Evolutionary conservation across 2,329 filamentous ascomycete species (phyloP), one percentile per base, ranked within the genome.

Genomic region (Verruconis gallopava): DNA sequence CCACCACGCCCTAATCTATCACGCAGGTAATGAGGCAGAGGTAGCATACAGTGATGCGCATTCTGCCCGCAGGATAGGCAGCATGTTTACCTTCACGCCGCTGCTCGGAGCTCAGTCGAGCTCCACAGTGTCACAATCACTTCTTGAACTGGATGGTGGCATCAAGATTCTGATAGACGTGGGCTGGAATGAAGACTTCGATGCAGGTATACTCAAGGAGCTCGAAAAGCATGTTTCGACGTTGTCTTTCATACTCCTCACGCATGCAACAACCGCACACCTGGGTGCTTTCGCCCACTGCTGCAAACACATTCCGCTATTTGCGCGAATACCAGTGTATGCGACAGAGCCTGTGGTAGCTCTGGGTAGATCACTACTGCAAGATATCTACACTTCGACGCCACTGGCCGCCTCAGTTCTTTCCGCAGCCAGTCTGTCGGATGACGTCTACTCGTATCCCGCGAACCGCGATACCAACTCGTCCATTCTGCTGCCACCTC

Each of bases 31-130:
- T 36, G 33, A 36, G 11, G 9, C 11, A 36, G 13, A 36, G 33
- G 18, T 36, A 36, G 33, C 33, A 17, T 14, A 36, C 33, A 11
- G 12, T 36, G 33, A 36, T 36, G 33, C 6, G 33, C 12, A 11
- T 15, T 17, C 15, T 19, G 6, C 6, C 6, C 12, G 18, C 13
- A 36, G 18, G 9, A 36, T 14, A 36, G 12, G 13, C 12, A 33
- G 50, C 54, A 98, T 98, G 91, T 96, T 98, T 69, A 93, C 82
- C 50, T 95, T 96, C 64, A 93, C 83, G 55, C 79, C 91, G 37
- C 71, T 98, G 44, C 79, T 94, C 52, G 91, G 91, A 58, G 89
- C 91, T 47, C 85, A 93, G 55, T 88, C 85, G 40, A 76, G 82
- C 50, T 91, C 85, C 37, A 71, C 79, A 45, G 88, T 89, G 34